Evolutionary conservation across 1,139 yeast genomes (phyloP), one percentile per base, ranked within the genome.

Genomic region (Candida gigantensis): DNA sequence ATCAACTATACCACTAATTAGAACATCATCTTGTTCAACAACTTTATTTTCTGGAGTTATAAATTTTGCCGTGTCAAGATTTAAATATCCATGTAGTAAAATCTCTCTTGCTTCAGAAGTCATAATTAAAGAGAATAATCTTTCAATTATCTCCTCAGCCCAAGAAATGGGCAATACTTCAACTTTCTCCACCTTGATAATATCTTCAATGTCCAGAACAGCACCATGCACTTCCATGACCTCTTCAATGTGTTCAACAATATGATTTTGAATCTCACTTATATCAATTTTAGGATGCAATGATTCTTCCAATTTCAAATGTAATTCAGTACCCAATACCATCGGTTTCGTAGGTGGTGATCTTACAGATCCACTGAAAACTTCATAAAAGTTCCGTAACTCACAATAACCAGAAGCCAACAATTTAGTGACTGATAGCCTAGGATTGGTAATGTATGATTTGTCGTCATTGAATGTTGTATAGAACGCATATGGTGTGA

Each of bases 1-100:
- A 53, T 84, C 92, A 15, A 82, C 71, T 2, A 83, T 61, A 1
- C 89, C 90, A 50, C 85, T 79, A 4, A 81, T 65, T 15, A 80
- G 54, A 1, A 74, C 61, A 29, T 29, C 24, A 11, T 32, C 25
- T 9, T 16, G 9, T 5, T 30, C 31, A 12, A 11, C n/a, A 15
- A 24, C 6, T 7, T 32, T 29, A n/a, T 39, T 34, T 11, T 32
- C 24, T 10, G 40, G 42, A 1, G 51, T 46, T 1, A 62, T 44
- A 21, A 73, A 52, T 5, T 45, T 40, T 2, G 58, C 56, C 1
- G 49, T 41, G 0, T 52, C 41, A 1, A 65, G 43, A 46, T 74
- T 61, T 13, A 79, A 45, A 44, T 71, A 76, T 3, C 77, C 76
- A 53, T 80, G 84, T 5, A 79, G 71, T 35, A 78, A 55, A 4